Base-by-base conservation (phyloP, 225 moss, liverwort and hornwort species). In the Marchantia paleacea region DNA sequence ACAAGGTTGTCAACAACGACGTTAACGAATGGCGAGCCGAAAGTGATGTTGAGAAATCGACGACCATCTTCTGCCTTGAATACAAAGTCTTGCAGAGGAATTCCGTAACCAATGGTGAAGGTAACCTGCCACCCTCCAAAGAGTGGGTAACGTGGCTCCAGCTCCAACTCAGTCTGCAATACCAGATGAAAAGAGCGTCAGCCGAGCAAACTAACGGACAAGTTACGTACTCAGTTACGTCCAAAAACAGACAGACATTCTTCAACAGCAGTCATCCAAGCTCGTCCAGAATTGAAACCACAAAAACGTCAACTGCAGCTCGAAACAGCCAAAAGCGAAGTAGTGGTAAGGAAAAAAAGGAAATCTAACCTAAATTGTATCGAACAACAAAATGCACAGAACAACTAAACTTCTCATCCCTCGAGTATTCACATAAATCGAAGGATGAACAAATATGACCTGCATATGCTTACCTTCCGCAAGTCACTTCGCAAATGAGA, bases 61-160 rank as follows among this genome's bases (percentile, higher is more conserved):
- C 90, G 87, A 69, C 96, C 96, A 81, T 97, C 93, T 60, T 86
- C 73, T 6, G 92, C 78, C 82, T 83, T 92, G 81, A 88, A 97
- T 19, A 94, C 86, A 62, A 92, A 85, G 81, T 97, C 96, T 80
- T 94, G 83, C 11, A 97, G 89, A 70, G 94, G 96, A 79, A 97
- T 86, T 73, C 92, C 87, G 64, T 94, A 97, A 78, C 96, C 94
- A 31, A 97, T 79, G 31, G 91, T 93, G 81, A 97, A 97, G 54
- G 91, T 89, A 64, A 90, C 92, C 85, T 94, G 91, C 96, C 96
- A 97, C 72, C 96, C 96, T 80, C 96, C 96, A 51, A 94, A 94
- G 62, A 97, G 90, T 0, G 96, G 96, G 78, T 87, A 97, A 8
- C 96, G 90, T 12, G 96, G 94, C 88, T 97, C 96, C 8, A 97